phyloP scores from a whole-genome alignment of 2,329 filamentous ascomycete genomes.

The Xylaria sp. region DNA sequence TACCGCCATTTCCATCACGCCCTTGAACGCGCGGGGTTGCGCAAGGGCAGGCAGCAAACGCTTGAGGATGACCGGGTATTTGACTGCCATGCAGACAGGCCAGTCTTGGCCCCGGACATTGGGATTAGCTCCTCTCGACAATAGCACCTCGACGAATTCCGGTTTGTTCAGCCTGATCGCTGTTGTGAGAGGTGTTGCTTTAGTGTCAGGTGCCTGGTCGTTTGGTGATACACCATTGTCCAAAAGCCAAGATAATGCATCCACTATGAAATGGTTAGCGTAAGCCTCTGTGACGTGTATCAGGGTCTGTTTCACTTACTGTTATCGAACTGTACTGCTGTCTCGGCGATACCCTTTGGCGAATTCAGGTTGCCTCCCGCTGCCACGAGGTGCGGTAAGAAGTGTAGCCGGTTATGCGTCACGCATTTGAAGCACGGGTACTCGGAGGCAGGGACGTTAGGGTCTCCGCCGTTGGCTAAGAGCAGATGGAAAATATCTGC shows the following conservation, averaged over 20 bases:
- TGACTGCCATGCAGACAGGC: constrained; percentile 76
- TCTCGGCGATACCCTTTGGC: constrained; percentile 74
- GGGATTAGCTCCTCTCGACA: constrained; percentile 63
- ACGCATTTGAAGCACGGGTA: constrained; percentile 76
- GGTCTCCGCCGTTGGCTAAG: constrained; percentile 68
- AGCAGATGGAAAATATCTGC: constrained; percentile 70
- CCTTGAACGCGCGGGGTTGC: constrained; percentile 71
- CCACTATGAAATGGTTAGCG: constrained; percentile 47
- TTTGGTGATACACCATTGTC: constrained; percentile 70
- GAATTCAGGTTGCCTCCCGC: constrained; percentile 69
- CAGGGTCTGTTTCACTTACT: constrained; percentile 39
- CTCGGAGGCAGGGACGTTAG: constrained; percentile 71
- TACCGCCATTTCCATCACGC: constrained; percentile 75
- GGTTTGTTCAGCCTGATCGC: constrained; percentile 70
- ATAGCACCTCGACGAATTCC: constrained; percentile 61
- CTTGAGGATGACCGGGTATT: constrained; percentile 68
- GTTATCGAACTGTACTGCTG: constrained; percentile 70
- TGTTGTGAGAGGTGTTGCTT: constrained; percentile 71
- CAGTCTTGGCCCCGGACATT: constrained; percentile 74
- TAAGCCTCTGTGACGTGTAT: background rate
- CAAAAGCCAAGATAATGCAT: constrained; percentile 69
- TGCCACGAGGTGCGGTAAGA: constrained; percentile 67
- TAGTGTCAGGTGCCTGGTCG: constrained; percentile 63
- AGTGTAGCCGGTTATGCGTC: constrained; percentile 71
- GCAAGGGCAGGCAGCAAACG: constrained; percentile 67